Conservation (phyloP, 2,329 filamentous ascomycete genomes). For the Colletotrichum phormii region DNA sequence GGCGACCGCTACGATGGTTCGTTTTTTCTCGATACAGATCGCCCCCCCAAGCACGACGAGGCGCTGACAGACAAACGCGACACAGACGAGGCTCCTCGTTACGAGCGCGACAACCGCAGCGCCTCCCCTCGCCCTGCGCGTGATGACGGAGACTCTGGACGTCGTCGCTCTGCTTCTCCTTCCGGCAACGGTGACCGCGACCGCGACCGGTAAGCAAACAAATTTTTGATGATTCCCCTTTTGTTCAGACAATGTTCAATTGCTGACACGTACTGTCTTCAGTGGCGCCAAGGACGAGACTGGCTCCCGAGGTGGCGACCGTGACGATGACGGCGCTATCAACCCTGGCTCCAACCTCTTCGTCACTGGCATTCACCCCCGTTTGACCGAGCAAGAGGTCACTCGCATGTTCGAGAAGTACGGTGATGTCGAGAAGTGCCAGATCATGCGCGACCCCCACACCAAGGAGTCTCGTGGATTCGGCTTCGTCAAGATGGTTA, state of each 20-base stretch:
- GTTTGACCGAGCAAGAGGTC: slow-evolving; percentile 89
- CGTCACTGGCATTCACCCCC: slow-evolving; percentile 97
- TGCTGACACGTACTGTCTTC: slow-evolving; percentile 28
- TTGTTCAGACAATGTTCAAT: background rate
- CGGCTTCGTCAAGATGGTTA: slow-evolving; percentile 99
- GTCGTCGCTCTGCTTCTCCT: slow-evolving; percentile 73
- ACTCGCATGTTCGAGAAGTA: slow-evolving; percentile 98
- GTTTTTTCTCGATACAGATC: slow-evolving; percentile 39
- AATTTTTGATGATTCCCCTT: background rate
- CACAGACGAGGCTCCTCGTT: slow-evolving; percentile 72
- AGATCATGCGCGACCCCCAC: slow-evolving; percentile 99
- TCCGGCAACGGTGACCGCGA: slow-evolving; percentile 65
- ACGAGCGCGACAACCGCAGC: slow-evolving; percentile 75
- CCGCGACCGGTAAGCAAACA: slow-evolving; percentile 58
- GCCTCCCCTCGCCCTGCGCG: slow-evolving; percentile 72
- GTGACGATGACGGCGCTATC: slow-evolving; percentile 78
- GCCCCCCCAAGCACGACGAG: slow-evolving; percentile 18
- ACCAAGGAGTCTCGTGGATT: slow-evolving; percentile 99
- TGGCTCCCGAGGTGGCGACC: slow-evolving; percentile 60
- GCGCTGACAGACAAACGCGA: slow-evolving; percentile 13
- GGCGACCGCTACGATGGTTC: slow-evolving; percentile 75
- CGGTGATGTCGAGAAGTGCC: slow-evolving; percentile 98
- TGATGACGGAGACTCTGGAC: slow-evolving; percentile 69
- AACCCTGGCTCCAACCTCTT: slow-evolving; percentile 99
- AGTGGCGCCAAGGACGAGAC: slow-evolving; percentile 66